phyloP scores from a whole-genome alignment of 495 filamentous ascomycete genomes.

The Hypoxylon intermedium region DNA sequence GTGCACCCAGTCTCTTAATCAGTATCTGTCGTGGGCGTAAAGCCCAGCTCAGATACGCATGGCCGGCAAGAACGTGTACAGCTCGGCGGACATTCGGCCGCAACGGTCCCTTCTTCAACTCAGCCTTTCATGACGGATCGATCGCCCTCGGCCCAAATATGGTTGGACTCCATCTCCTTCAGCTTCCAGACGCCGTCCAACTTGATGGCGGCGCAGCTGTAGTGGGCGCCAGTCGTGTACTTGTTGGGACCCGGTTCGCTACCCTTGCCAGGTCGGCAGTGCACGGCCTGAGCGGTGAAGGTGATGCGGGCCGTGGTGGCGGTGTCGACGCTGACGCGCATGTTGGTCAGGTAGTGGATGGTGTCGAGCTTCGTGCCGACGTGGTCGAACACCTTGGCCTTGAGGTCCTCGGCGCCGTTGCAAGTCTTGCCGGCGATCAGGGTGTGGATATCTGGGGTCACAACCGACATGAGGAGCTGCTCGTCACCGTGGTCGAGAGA shows the following conservation, averaged over 20 bases:
- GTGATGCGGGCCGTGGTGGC: constrained; percentile 13
- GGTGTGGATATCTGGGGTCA: constrained; percentile 14
- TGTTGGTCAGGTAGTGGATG: constrained; percentile 27
- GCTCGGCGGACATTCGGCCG: too few relatives aligned
- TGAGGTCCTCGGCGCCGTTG: constrained; percentile 9
- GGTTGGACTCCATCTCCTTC: constrained; percentile 1
- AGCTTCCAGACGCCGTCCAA: constrained; percentile 16
- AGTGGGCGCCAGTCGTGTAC: constrained; percentile 10
- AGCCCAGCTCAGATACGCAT: too few relatives aligned
- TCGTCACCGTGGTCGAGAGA: constrained; percentile 23
- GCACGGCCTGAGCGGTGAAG: constrained; percentile 7
- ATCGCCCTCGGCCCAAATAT: constrained; percentile 19
- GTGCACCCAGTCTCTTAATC: too few relatives aligned
- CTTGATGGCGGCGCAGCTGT: constrained; percentile 15
- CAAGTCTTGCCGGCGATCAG: neutral
- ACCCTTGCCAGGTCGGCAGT: constrained; percentile 17
- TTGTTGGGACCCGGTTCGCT: constrained; percentile 14
- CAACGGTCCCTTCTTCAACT: too few relatives aligned
- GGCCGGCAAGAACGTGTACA: too few relatives aligned
- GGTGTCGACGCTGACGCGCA: constrained; percentile 23
- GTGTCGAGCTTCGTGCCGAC: constrained; percentile 17
- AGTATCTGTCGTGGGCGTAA: too few relatives aligned
- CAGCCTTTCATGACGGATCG: constrained; percentile 8
- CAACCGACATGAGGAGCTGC: constrained; percentile 1
- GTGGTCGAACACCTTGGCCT: constrained; percentile 11